Evolutionary conservation across 495 filamentous ascomycete species (phyloP), one percentile per base, ranked within the genome.

Genomic region (Hypoxylon rickii): DNA sequence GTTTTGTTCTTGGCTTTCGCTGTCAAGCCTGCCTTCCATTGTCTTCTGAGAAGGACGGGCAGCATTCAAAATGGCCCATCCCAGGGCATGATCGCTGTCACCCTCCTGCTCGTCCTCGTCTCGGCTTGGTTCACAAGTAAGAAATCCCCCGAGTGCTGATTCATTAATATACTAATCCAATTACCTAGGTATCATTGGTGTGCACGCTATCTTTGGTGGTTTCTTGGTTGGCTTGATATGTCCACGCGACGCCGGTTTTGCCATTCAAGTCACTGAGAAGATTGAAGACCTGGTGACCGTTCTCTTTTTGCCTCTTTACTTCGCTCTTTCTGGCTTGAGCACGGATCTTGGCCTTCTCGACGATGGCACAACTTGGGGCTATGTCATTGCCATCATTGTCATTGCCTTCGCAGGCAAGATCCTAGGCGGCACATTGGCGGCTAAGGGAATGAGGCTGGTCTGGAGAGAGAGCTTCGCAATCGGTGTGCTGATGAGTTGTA

Each of bases 381-480:
- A 98, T 73, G 93, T 97, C 37, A 64, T 96, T 64, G 94, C 80
- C 7, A 85, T 97, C 47, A 87, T 91, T 53, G 81, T 78, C 1
- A 83, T 96, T 49, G 94, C 94, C 3, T 96, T 98, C 59, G 67
- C 81, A 3, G 90, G 86, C 32, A 98, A 98, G 71, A 86, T 98
- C 39, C 72, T 84, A 26, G 94, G 93, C 45, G 95, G 92, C 8
- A 86, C 92, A 11, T 46, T 93, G 3, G 92, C 94, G 3, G 91
- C 94, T 3, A 81, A 84, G 24, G 61, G 81, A 1, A 89, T 83
- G 68, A 91, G 89, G 13, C 77, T 97, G 21, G 76, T 96, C 7
- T 98, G 94, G 94, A 81, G 94, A 57, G 94, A 98, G 70, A 93
- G 90, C 61, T 84, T 96, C 15, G 86, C 90, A 3, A 95, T 98